Conservation (phyloP, 1,284 basidiomycete genomes). For the Ceratobasidium sp. region DNA sequence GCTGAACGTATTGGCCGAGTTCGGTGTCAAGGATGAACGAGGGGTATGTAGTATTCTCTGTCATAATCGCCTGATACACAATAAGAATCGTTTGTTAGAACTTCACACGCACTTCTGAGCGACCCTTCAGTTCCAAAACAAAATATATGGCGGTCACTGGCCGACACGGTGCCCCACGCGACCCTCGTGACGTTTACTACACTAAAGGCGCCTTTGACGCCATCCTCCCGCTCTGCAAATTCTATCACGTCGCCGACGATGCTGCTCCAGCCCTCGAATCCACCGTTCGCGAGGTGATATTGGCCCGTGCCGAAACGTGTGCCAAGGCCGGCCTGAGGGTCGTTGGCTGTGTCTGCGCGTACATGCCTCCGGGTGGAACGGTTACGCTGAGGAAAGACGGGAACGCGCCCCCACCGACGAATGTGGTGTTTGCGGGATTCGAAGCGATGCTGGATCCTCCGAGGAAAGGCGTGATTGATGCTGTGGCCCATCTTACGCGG, state of each 20-base stretch:
- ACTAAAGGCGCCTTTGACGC: slow-evolving; percentile 93
- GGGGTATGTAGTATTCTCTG: slow-evolving; percentile 58
- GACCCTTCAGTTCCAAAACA: slow-evolving; percentile 90
- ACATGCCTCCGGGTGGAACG: slow-evolving; percentile 63
- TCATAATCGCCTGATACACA: neutral
- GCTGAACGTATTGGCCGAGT: slow-evolving; percentile 79
- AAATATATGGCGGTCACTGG: slow-evolving; percentile 95
- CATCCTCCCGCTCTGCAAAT: slow-evolving; percentile 85
- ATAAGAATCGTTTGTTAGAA: slow-evolving; percentile 48
- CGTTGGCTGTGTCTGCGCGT: slow-evolving; percentile 90
- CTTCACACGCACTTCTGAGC: slow-evolving; percentile 82
- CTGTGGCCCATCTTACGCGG: slow-evolving; percentile 80
- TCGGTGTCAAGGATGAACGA: slow-evolving; percentile 77
- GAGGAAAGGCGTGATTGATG: slow-evolving; percentile 89
- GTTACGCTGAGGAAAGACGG: slow-evolving; percentile 47
- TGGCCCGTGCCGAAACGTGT: slow-evolving; percentile 73
- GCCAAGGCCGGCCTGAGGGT: slow-evolving; percentile 85
- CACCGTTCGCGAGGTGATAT: slow-evolving; percentile 71
- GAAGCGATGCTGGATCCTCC: slow-evolving; percentile 97
- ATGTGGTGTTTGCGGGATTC: slow-evolving; percentile 90
- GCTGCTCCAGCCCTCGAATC: slow-evolving; percentile 82
- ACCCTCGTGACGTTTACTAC: slow-evolving; percentile 79
- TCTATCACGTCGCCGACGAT: slow-evolving; percentile 87
- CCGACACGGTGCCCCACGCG: slow-evolving; percentile 58
- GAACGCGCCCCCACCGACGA: slow-evolving; percentile 56